Evolutionary conservation across 306 rosid genomes (phyloP), one percentile per base, ranked within the genome.

Genomic region (Morella rubra): DNA sequence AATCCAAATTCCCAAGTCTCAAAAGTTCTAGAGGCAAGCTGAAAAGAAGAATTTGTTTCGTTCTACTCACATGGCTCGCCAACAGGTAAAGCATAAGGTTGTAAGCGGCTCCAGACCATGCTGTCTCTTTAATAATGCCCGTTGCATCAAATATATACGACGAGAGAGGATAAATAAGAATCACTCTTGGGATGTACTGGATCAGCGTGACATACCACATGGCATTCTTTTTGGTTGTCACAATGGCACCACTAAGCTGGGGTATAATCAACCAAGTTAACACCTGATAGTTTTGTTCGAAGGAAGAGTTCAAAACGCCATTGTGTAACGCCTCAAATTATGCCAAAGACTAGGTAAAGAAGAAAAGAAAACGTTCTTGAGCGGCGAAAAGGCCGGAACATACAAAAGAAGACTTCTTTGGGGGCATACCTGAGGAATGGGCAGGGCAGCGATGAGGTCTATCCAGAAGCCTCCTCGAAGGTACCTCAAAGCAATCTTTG

Each of bases 51-150:
- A 66, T 8, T 14, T 18, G 71, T 19, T 66, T 16, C 22, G 8
- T 7, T 24, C 27, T 32, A 77, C 98, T 89, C 81, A 95, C 99
- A 87, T 95, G 99, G 90, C 99, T 95, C 54, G 99, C 99, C 86
- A 95, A 50, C 97, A 95, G 89, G 82, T 92, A 95, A 79, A 95
- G 95, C 85, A 92, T 88, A 9, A 95, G 86, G 71, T 95, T 95
- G 78, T 95, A 95, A 62, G 97, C 97, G 72, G 99, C 99, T 15
- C 97, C 99, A 19, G 96, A 97, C 99, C 99, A 95, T 32, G 98
- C 97, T 81, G 97, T 89, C 77, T 95, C 87, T 58, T 96, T 91
- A 78, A 95, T 93, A 78, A 91, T 89, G 15, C 99, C 99, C 5
- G 93, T 87, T 61, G 97, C 92, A 79, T 89, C 89, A 1, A 92